phyloP scores from a whole-genome alignment of 1,284 basidiomycete species.

The Leccinum fallax region DNA sequence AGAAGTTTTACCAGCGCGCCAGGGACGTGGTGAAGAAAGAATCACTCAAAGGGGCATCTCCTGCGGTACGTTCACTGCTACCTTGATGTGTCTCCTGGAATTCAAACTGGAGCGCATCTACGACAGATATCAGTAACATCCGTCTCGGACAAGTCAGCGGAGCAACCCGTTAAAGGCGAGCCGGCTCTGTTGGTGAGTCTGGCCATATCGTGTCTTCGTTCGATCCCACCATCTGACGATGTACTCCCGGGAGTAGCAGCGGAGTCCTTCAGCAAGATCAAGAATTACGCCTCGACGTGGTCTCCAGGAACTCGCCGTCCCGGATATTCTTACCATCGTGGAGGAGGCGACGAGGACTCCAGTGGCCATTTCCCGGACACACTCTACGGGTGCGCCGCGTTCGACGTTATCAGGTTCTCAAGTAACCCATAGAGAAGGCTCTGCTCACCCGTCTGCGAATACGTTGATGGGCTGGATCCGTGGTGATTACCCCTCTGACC shows the following conservation, averaged over 20 bases:
- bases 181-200: not conserved
- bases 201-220: not conserved
- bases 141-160: not conserved
- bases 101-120: not conserved
- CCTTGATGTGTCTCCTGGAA: not conserved
- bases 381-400: not conserved
- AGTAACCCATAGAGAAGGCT: slow-evolving; percentile 10
- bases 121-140: slow-evolving; percentile 1
- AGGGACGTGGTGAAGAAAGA: not conserved
- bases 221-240: not conserved
- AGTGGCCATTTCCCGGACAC: not conserved
- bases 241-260: not conserved
- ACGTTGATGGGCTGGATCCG: slow-evolving; percentile 3
- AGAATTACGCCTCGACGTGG: not conserved
- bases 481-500: not conserved
- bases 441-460: not conserved
- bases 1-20: slow-evolving; percentile 3
- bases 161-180: not conserved
- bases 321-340: slow-evolving; percentile 12
- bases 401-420: not conserved
- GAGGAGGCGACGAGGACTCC: slow-evolving; percentile 9
- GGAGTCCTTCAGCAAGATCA: not conserved
- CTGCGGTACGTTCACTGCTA: not conserved
- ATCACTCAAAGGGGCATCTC: not conserved
- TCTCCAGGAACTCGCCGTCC: not conserved